Percentiles rank a stretch among this genome's conserved stretches.
These are phyloP conservation scores for Lenzites betulinus DNA, from an alignment of 768 basidiomycete species.

Conservation along the genomic window DNA sequence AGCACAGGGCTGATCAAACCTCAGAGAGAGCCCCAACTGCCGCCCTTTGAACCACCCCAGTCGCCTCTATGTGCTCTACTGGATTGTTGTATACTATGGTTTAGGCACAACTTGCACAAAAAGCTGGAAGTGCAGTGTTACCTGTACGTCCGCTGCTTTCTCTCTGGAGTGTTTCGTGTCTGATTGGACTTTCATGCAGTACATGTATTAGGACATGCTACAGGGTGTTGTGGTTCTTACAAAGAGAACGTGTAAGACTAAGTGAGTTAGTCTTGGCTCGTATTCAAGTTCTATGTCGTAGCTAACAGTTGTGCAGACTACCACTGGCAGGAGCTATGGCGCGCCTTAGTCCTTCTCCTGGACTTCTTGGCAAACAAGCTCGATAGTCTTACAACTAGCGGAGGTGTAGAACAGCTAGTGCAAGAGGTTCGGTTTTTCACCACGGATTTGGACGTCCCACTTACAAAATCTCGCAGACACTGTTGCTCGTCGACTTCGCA, in stretches of 20 bases:
- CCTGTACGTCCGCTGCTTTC: slow-evolving; percentile 41
- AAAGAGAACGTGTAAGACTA: slow-evolving; percentile 53
- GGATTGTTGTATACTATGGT: slow-evolving; percentile 71
- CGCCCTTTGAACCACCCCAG: slow-evolving; percentile 40
- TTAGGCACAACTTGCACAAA: slow-evolving; percentile 70
- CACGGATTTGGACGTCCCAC: slow-evolving; percentile 19
- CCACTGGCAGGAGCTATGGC: slow-evolving; percentile 68
- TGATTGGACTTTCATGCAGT: background rate
- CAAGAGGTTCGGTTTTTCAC: slow-evolving; percentile 48
- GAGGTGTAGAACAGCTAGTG: slow-evolving; percentile 53
- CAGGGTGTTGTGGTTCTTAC: slow-evolving; percentile 58
- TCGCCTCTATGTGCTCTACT: slow-evolving; percentile 58
- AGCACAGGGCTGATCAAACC: background rate
- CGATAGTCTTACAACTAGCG: slow-evolving; percentile 52
- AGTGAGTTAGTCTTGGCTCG: slow-evolving; percentile 41
- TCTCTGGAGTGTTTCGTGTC: background rate
- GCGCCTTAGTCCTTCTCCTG: slow-evolving; percentile 53
- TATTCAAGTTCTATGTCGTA: background rate
- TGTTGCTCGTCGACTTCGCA: slow-evolving; percentile 54
- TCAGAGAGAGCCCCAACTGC: slow-evolving; percentile 56
- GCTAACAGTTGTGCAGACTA: slow-evolving; percentile 48
- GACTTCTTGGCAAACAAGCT: slow-evolving; percentile 57
- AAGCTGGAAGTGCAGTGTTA: slow-evolving; percentile 59
- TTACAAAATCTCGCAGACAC: slow-evolving; percentile 35
- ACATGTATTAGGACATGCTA: slow-evolving; percentile 58